Conservation (phyloP, 345 rosid genomes). For the Conringia planisiliqua region DNA sequence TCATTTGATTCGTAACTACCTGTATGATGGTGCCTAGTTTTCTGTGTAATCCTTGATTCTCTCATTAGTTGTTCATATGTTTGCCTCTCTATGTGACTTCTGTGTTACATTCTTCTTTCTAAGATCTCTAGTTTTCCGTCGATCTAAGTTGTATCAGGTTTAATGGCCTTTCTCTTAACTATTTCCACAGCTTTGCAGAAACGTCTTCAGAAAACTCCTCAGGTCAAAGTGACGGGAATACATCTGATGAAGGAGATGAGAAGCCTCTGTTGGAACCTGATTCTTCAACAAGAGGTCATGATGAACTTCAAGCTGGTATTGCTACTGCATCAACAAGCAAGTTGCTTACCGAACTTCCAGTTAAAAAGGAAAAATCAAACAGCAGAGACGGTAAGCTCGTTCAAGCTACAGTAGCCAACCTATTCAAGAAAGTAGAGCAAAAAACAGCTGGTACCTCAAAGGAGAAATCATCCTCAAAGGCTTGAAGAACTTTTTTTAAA, state of each 20-base stretch:
- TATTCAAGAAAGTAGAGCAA: constrained; percentile 68
- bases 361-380: constrained; percentile 32
- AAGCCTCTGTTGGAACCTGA: constrained; percentile 35
- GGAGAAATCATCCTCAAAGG: constrained; percentile 19
- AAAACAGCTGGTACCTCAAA: constrained; percentile 36
- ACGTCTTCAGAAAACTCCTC: constrained; percentile 55
- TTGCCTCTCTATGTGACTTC: not conserved
- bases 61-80: not conserved
- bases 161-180: constrained; percentile 1
- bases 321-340: constrained; percentile 32
- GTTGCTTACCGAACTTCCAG: constrained; percentile 26
- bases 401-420: constrained; percentile 69
- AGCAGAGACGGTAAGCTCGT: constrained; percentile 52
- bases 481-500: not conserved
- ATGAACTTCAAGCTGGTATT: constrained; percentile 17
- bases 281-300: constrained; percentile 16
- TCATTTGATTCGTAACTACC: not conserved
- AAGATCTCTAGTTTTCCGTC: not conserved
- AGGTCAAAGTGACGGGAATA: constrained; percentile 39
- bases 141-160: not conserved
- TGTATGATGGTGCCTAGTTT: not conserved
- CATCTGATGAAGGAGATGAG: constrained; percentile 40
- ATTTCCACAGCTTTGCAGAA: constrained; percentile 56
- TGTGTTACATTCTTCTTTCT: not conserved
- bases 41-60: not conserved